Conservation (phyloP, 345 rosid genomes). For the Eucalyptus victrix region DNA sequence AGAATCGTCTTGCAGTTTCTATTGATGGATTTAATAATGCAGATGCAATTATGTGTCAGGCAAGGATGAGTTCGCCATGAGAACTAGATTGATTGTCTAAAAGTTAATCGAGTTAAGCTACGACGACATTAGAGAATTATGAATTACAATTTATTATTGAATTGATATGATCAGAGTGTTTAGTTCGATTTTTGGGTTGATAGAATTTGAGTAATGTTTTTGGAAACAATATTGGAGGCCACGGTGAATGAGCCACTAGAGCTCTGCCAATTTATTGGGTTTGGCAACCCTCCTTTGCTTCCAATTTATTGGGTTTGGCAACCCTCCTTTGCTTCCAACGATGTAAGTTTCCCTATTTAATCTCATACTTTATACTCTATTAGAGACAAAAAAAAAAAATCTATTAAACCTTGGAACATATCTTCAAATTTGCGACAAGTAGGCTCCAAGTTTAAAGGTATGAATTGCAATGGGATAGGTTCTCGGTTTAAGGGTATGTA, state of each 20-base stretch:
- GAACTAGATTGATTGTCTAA: neutral
- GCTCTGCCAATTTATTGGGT: neutral
- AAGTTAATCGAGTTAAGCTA: neutral
- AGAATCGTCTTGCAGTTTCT: fast-evolving
- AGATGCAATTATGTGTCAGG: neutral
- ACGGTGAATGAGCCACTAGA: neutral
- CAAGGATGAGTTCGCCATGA: neutral
- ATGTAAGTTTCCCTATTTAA: neutral
- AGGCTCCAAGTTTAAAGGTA: fast-evolving
- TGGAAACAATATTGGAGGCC: neutral
- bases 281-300: neutral
- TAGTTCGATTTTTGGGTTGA: neutral
- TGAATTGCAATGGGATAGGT: fast-evolving
- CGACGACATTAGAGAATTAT: fast-evolving
- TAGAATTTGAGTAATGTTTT: neutral
- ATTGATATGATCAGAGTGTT: neutral
- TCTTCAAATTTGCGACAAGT: too few relatives aligned
- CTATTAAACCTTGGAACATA: too few relatives aligned
- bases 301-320: neutral
- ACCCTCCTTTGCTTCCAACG: neutral
- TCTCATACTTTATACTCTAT: neutral
- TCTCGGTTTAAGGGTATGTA: fast-evolving
- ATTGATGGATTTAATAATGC: neutral
- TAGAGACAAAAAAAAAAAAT: neutral
- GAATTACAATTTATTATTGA: neutral